Conservation (phyloP, 164 flowering plant species). For the Vitis vinifera region ASM3070453v1 NC_081821.1:9746001-9746500, state of each 20-base stretch:
- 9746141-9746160: constrained; percentile 17
- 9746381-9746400: constrained; percentile 81
- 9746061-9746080: constrained; percentile 4
- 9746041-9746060: background rate
- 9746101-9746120: background rate
- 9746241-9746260: constrained; percentile 32
- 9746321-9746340: constrained; percentile 21
- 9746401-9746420: constrained; percentile 90
- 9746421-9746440: constrained; percentile 72
- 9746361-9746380: constrained; percentile 71
- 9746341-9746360: constrained; percentile 35
- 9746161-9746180: constrained; percentile 12
- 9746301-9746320: constrained; percentile 33
- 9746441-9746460: constrained; percentile 78
- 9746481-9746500: constrained; percentile 84
- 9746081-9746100: constrained; percentile 8
- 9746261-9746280: constrained; percentile 40
- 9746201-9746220: constrained; percentile 52
- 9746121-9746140: constrained; percentile 21
- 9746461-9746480: constrained; percentile 83
- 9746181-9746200: constrained; percentile 68
- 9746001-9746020: background rate
- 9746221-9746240: constrained; percentile 37
- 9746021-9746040: background rate
- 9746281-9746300: constrained; percentile 36